A percentile compares a stretch with the other conserved stretches of the same genome.
Evolutionary conservation across 768 basidiomycete genomes (phyloP).

Genomic region (Phlebiopsis gigantea): DNA sequence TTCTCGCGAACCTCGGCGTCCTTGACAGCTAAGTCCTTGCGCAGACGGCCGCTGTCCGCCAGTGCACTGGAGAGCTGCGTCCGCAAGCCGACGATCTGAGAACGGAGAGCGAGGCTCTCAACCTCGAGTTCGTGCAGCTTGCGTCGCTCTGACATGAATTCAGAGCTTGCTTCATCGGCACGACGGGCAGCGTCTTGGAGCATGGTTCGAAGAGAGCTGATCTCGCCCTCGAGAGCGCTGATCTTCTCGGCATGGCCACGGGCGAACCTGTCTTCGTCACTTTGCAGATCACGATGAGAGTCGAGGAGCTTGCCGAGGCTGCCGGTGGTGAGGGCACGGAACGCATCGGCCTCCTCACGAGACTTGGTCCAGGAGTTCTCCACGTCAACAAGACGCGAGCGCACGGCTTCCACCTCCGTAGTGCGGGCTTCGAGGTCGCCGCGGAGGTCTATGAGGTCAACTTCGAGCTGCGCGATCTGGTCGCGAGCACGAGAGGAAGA

Average conservation of each 20-base stretch:
- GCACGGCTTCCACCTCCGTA: slow-evolving; percentile 67
- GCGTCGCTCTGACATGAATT: slow-evolving; percentile 63
- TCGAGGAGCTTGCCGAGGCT: slow-evolving; percentile 84
- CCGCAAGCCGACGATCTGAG: slow-evolving; percentile 71
- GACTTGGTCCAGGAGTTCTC: slow-evolving; percentile 92
- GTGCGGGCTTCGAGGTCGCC: slow-evolving; percentile 75
- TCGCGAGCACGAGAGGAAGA: slow-evolving; percentile 68
- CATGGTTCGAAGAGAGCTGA: slow-evolving; percentile 70
- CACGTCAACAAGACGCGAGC: slow-evolving; percentile 63
- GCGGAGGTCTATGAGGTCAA: slow-evolving; percentile 72
- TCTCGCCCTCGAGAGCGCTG: slow-evolving; percentile 74
- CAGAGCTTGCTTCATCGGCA: slow-evolving; percentile 61
- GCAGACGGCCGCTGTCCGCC: slow-evolving; percentile 63
- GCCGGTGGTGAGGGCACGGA: slow-evolving; percentile 81
- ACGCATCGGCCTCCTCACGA: slow-evolving; percentile 88
- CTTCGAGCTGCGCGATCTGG: slow-evolving; percentile 65
- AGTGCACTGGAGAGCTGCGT: slow-evolving; percentile 64
- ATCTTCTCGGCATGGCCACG: slow-evolving; percentile 81
- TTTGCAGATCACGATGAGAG: slow-evolving; percentile 77
- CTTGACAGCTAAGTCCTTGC: slow-evolving; percentile 62
- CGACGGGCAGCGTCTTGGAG: slow-evolving; percentile 72
- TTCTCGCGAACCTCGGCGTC: slow-evolving; percentile 64
- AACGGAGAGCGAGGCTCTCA: slow-evolving; percentile 58
- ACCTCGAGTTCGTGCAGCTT: slow-evolving; percentile 59
- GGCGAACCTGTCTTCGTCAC: slow-evolving; percentile 73